Percentiles rank a stretch among this genome's conserved stretches.
These are phyloP conservation scores for Quercus agrifolia DNA, from an alignment of 306 rosid genomes.

Conservation along the genomic window DNA sequence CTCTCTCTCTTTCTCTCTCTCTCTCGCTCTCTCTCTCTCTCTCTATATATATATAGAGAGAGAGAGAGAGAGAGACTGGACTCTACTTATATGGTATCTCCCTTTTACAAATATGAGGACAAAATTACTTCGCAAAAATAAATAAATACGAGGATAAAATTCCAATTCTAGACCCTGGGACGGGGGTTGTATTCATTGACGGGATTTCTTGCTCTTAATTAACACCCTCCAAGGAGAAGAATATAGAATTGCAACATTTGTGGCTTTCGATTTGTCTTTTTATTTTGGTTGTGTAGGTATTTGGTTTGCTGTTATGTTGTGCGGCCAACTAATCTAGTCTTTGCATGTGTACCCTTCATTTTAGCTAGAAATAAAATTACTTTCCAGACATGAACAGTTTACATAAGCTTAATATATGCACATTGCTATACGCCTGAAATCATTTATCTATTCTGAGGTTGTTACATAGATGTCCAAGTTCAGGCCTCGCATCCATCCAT, in stretches of 20 bases:
- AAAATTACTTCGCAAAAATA: too few relatives aligned
- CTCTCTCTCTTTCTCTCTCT: too few relatives aligned
- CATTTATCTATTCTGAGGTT: slow-evolving; percentile 79
- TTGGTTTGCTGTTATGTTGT: neutral
- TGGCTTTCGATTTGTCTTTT: neutral
- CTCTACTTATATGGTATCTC: too few relatives aligned
- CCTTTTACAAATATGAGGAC: too few relatives aligned
- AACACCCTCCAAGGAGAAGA: too few relatives aligned
- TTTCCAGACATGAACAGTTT: slow-evolving; percentile 22
- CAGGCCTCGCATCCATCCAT: slow-evolving; percentile 91
- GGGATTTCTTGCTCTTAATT: neutral
- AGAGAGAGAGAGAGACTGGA: too few relatives aligned
- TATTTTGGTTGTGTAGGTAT: neutral
- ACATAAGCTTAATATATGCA: slow-evolving; percentile 26
- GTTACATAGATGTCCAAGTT: slow-evolving; percentile 83
- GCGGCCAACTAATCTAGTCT: neutral
- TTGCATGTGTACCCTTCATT: neutral
- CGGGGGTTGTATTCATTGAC: too few relatives aligned
- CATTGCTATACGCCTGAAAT: slow-evolving; percentile 11
- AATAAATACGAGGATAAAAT: too few relatives aligned
- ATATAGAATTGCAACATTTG: too few relatives aligned
- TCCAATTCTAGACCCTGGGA: too few relatives aligned
- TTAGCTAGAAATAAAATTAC: neutral
- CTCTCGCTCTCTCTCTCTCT: too few relatives aligned
- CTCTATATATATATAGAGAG: too few relatives aligned